Evolutionary conservation across 2,329 filamentous ascomycete species (phyloP), one percentile per base, ranked within the genome.

Genomic region (Aquanectria penicillioides): DNA sequence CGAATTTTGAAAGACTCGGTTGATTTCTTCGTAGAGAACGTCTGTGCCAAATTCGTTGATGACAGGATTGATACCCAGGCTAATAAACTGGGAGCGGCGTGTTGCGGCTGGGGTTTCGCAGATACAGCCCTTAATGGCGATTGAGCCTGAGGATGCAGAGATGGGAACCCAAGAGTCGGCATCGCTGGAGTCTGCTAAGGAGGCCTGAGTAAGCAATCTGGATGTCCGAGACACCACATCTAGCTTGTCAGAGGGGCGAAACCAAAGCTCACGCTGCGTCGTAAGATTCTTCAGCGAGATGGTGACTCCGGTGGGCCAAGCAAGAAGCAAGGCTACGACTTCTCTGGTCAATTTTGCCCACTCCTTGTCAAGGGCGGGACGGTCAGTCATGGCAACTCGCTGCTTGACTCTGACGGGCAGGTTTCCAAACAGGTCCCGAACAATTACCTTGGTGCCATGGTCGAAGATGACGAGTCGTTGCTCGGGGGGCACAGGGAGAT

Each of bases 321-420:
- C 83, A 15, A 97, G 78, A n/a, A 96, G 72, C 3, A 96, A 72
- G 2, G 85, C 84, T 2, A 87, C 81, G 3, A 93, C 68, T 6
- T 81, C 76, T 46, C 78, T 82, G 60, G 86, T 83, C 13, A 97
- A 75, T 1, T 75, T 75, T 23, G 87, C 83, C 87, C 91, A 94
- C 49, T 90, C 83, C 63, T 83, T 89, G 17, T 83, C 74, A 43
- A 88, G 79, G 20, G 79, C 71, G 10, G 81, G 64, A 65, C 80
- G 81, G 68, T 86, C 78, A 33, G 81, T 76, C 3, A 87, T 66
- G 0, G 85, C 67, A 0, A 87, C 85, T 62, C 93, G 85, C 67
- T 93, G 91, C 72, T 95, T 97, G 22, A 96, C 89, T 12, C 94
- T 88, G 11, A 97, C 94, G 0, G 94, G 93, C 86, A 97, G 92